Conservation (phyloP, 164 flowering plant species). For the Nymphaea thermarum region DNA sequence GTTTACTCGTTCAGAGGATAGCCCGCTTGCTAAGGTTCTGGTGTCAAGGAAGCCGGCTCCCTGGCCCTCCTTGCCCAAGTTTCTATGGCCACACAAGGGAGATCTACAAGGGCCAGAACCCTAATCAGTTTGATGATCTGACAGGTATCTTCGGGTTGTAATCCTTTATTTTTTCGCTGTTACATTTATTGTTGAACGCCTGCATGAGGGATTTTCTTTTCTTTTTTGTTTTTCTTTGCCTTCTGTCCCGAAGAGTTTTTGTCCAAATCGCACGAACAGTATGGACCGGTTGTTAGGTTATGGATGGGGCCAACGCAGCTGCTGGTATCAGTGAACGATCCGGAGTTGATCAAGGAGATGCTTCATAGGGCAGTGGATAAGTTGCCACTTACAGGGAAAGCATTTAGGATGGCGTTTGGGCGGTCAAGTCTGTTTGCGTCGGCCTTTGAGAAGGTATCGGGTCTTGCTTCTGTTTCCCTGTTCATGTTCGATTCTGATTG, state of each 20-base stretch:
- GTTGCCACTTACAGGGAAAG: conserved; percentile 44
- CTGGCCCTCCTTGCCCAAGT: conserved; percentile 46
- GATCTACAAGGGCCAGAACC: conserved; percentile 8
- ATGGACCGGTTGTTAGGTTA: conserved; percentile 54
- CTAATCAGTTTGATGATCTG: not conserved
- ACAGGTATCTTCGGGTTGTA: not conserved
- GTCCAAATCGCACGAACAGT: conserved; percentile 30
- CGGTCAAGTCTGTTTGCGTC: conserved; percentile 41
- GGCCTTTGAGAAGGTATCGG: conserved; percentile 36
- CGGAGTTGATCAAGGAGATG: conserved; percentile 37
- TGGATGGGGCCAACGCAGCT: conserved; percentile 62
- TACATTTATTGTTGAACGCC: not conserved
- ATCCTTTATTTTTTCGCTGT: not conserved
- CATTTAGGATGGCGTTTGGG: conserved; percentile 51
- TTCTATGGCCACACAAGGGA: conserved; percentile 37
- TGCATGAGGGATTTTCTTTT: not conserved
- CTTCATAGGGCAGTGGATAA: conserved; percentile 54
- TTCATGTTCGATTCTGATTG: too few relatives aligned
- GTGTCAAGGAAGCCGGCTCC: conserved; percentile 22
- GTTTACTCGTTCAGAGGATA: conserved; percentile 20
- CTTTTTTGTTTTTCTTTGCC: not conserved
- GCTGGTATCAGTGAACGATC: conserved; percentile 50
- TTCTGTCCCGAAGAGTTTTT: conserved; percentile 23
- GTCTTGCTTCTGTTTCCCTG: not conserved
- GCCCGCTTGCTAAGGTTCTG: conserved; percentile 22